phyloP scores from a whole-genome alignment of 2,329 filamentous ascomycete species.

The Arthrinium puccinioides region DNA sequence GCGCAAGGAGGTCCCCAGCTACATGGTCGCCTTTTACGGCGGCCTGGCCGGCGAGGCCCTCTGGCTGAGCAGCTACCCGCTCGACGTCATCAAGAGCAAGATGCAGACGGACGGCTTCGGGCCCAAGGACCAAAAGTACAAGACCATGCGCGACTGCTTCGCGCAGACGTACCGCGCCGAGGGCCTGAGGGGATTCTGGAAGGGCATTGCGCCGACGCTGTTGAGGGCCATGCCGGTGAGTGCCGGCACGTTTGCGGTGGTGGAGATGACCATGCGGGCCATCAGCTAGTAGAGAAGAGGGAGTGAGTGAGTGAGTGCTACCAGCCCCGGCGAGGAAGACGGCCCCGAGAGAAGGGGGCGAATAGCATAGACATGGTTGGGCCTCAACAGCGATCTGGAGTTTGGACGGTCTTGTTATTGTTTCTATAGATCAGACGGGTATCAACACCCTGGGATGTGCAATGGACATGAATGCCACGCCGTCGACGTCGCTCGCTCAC shows the following conservation, averaged over 20 bases:
- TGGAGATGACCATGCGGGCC: conserved; percentile 58
- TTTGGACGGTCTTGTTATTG: background rate
- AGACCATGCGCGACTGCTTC: conserved; percentile 84
- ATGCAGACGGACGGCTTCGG: conserved; percentile 98
- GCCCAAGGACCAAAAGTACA: conserved; percentile 55
- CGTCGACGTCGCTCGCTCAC: conserved; percentile 10
- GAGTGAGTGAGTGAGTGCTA: no score
- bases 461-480: background rate
- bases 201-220: conserved; percentile 83
- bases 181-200: conserved; percentile 85
- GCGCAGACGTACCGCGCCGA: conserved; percentile 70
- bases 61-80: conserved; percentile 89
- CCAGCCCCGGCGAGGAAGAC: no score
- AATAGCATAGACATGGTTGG: no score
- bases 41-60: conserved; percentile 89
- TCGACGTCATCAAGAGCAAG: conserved; percentile 98
- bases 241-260: conserved; percentile 92
- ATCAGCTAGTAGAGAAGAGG: conserved; percentile 33
- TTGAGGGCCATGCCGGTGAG: conserved; percentile 95
- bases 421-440: background rate
- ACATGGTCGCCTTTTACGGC: conserved; percentile 87
- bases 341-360: no score
- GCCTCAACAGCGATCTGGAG: background rate
- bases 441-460: background rate
- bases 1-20: conserved; percentile 70